phyloP scores from a whole-genome alignment of 1,284 basidiomycete species.

The Veloporphyrellus conicus region DNA sequence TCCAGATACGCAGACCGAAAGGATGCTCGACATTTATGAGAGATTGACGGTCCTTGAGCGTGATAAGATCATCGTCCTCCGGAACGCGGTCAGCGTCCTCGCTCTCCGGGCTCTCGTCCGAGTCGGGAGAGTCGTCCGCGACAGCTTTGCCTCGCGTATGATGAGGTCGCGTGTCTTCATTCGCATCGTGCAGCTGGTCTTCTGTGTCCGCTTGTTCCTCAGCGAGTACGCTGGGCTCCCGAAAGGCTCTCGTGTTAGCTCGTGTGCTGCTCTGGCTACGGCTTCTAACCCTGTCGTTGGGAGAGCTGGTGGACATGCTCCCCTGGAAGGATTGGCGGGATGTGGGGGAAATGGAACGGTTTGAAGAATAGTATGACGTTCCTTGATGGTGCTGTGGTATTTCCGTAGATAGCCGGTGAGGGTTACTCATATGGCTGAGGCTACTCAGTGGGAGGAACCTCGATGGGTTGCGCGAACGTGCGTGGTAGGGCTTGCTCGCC shows the following conservation, averaged over 20 bases:
- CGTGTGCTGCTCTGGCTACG: constrained; percentile 57
- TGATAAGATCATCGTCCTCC: constrained; percentile 83
- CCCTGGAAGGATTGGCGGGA: constrained; percentile 36
- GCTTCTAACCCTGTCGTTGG: constrained; percentile 50
- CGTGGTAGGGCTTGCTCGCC: background rate
- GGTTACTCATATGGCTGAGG: background rate
- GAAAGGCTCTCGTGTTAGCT: constrained; percentile 40
- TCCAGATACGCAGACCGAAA: constrained; percentile 99
- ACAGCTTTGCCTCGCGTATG: constrained; percentile 27
- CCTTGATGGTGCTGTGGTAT: constrained; percentile 49
- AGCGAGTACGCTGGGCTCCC: constrained; percentile 43
- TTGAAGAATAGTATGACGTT: constrained; percentile 55
- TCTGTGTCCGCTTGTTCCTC: constrained; percentile 42
- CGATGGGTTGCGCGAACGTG: constrained; percentile 14
- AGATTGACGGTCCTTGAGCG: constrained; percentile 93
- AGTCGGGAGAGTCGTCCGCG: constrained; percentile 31
- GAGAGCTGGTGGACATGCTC: constrained; percentile 48
- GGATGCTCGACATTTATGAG: constrained; percentile 99
- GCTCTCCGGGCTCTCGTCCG: constrained; percentile 33
- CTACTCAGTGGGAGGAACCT: constrained; percentile 40
- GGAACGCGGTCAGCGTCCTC: constrained; percentile 37
- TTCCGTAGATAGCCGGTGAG: constrained; percentile 44
- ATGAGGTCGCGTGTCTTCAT: constrained; percentile 29
- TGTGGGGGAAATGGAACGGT: constrained; percentile 40
- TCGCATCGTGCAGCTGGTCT: constrained; percentile 31